phyloP scores from a whole-genome alignment of 1,284 basidiomycete genomes.

The Rugosomyces carneus region DNA sequence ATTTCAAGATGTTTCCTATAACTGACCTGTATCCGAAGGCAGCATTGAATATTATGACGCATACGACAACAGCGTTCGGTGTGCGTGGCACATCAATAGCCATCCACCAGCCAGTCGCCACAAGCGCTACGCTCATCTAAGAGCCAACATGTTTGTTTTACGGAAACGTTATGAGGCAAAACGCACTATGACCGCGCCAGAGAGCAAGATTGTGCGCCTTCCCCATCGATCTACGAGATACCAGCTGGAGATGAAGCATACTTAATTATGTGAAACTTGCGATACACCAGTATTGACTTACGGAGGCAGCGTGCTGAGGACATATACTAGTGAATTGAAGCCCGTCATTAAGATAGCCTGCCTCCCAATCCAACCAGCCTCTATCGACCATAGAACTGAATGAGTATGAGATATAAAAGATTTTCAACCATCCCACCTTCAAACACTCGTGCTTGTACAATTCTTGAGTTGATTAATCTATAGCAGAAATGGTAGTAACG shows the following conservation, averaged over 20 bases:
- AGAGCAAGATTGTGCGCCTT: conserved; percentile 84
- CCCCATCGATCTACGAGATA: conserved; percentile 93
- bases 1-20: not conserved
- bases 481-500: conserved; percentile 26
- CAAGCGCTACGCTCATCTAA: conserved; percentile 74
- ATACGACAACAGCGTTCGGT: conserved; percentile 85
- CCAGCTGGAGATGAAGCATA: conserved; percentile 56
- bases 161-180: not conserved
- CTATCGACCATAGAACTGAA: conserved; percentile 33
- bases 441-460: conserved; percentile 68
- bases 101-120: conserved; percentile 88
- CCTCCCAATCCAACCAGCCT: conserved; percentile 96
- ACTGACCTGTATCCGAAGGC: conserved; percentile 77
- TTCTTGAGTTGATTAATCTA: conserved; percentile 8
- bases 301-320: conserved; percentile 80
- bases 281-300: conserved; percentile 33
- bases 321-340: conserved; percentile 86
- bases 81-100: conserved; percentile 84
- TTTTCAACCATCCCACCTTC: conserved; percentile 50
- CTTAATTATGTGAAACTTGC: not conserved
- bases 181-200: conserved; percentile 81
- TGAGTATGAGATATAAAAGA: not conserved
- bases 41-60: conserved; percentile 92
- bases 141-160: not conserved
- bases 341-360: conserved; percentile 97